Base-by-base conservation (phyloP, 2,329 filamentous ascomycete species). In the Blastomyces parvus region DNA sequence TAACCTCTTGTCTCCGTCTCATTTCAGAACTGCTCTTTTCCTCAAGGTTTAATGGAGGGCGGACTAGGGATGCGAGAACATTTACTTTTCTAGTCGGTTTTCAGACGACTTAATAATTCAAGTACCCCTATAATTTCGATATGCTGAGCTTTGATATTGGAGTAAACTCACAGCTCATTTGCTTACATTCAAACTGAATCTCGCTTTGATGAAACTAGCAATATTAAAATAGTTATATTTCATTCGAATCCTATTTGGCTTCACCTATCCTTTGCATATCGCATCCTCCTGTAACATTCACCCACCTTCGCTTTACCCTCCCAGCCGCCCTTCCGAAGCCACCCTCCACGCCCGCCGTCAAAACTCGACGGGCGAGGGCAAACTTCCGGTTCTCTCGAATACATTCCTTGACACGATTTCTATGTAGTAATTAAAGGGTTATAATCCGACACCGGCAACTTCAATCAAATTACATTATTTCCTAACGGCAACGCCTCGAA, bases 61-160 rank as follows among this genome's bases (percentile, higher is more conserved):
- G 79, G 82, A 83, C 82, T 84, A 83, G 81, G 79, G 80, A 80
- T 78, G 78, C 69, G 80, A 80, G 77, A 75, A 83, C 80, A 83
- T 64, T 56, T 55, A n/a, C 9, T 14, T 60, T 19, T 14, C n/a
- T 33, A 22, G 8, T 13, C 53, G 6, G 17, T 56, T 56, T 56
- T 36, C 22, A 27, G 46, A 17, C 13, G 14, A 42, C 40, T 14
- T 52, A n/a, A n/a, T 25, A 22, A 9, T 11, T 36, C 25, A 27
- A 52, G 25, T 6, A 1, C 11, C 22, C 22, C 5, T 25, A 2
- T 2, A 27, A 1, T 36, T 55, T 55, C 38, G n/a, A 3, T 11
- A 14, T 56, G 13, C 30, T 13, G 8, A 56, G 17, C n/a, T 56
- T n/a, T 36, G 30, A 56, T 56, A 36, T 36, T 56, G 5, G 14